Conservation (phyloP, 176 grass and related monocot genomes). For the Avena atlantica region DNA sequence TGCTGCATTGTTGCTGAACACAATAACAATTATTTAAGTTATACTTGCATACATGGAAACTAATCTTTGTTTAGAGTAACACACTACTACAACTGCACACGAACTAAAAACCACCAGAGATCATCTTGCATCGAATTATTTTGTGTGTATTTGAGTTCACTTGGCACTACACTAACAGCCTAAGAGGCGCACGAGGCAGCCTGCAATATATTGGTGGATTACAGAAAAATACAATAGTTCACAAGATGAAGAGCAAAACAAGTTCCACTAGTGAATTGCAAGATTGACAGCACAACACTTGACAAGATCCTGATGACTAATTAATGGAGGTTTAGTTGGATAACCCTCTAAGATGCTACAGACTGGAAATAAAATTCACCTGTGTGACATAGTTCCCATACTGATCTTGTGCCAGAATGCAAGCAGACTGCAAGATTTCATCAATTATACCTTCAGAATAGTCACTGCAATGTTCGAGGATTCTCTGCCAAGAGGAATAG, state of each 20-base stretch:
- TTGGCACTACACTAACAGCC: background rate
- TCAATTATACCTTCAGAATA: conserved; percentile 81
- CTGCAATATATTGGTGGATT: background rate
- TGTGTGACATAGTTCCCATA: conserved; percentile 98
- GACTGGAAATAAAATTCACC: conserved; percentile 49
- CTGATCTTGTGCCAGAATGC: conserved; percentile 87
- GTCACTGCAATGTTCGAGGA: conserved; percentile 72
- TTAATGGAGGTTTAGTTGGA: background rate
- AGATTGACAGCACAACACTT: background rate
- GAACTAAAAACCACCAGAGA: background rate
- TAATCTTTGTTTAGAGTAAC: background rate
- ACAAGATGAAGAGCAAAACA: conserved; percentile 11
- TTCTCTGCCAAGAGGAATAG: conserved; percentile 60
- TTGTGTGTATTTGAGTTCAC: background rate
- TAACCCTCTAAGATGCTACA: background rate
- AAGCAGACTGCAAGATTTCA: conserved; percentile 87
- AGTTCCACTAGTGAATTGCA: background rate
- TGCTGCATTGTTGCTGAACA: background rate
- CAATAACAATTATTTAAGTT: background rate
- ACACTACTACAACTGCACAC: conserved; percentile 9
- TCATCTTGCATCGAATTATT: conserved; percentile 23
- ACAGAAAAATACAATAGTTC: background rate
- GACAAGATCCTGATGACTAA: background rate
- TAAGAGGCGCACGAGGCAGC: background rate
- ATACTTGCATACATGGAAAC: background rate